Conservation (phyloP, 139 green algal genomes). For the Chlamydomonas sphaeroides region DNA sequence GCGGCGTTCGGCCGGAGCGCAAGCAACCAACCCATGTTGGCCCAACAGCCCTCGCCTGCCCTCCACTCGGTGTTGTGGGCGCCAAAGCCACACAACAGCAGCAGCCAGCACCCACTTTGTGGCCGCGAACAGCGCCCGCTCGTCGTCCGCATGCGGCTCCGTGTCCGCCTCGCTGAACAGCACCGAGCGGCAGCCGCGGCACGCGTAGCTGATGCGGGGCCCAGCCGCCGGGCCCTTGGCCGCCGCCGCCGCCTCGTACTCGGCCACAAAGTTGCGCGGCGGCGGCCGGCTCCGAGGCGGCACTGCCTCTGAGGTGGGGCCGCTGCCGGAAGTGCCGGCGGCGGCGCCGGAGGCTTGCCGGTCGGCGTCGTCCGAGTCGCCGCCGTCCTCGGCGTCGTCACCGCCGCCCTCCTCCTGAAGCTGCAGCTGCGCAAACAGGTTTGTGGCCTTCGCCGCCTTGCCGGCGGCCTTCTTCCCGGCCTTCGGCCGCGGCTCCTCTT, state of each 20-base stretch:
- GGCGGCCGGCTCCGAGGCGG: neutral
- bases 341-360: neutral
- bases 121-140: slow-evolving; percentile 14
- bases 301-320: neutral
- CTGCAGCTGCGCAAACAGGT: neutral
- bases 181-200: slow-evolving; percentile 32
- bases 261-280: slow-evolving; percentile 34
- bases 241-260: slow-evolving; percentile 24
- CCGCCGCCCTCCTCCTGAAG: slow-evolving; percentile 5
- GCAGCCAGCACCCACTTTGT: slow-evolving; percentile 14
- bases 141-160: neutral
- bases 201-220: slow-evolving; percentile 35
- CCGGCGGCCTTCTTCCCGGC: neutral
- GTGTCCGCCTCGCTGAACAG: slow-evolving; percentile 40
- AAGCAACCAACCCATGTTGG: too few relatives aligned
- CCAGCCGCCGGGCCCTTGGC: neutral
- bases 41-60: too few relatives aligned
- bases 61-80: too few relatives aligned
- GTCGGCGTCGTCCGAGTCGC: neutral
- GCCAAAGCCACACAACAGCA: too few relatives aligned
- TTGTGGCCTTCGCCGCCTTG: neutral
- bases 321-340: neutral
- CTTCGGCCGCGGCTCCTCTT: neutral
- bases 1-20: too few relatives aligned
- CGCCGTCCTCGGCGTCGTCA: neutral